Evolutionary conservation across 2,329 filamentous ascomycete species (phyloP), one percentile per base, ranked within the genome.

Genomic region (Pyrenophora seminiperda): DNA sequence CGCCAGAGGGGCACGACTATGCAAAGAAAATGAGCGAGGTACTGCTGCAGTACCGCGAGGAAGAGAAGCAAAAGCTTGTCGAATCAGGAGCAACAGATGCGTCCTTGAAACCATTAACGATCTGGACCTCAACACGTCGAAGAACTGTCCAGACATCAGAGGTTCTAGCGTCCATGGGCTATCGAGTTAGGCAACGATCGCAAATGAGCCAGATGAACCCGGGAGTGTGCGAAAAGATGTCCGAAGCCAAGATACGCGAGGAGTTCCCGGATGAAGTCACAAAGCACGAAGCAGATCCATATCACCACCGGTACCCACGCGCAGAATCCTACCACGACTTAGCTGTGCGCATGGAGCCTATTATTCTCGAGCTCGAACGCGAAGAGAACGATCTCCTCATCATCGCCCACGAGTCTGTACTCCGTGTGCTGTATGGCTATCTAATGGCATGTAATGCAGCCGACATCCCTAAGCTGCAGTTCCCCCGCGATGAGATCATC

Each of bases 241-340:
- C 90, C 5, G 93, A 97, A 73, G 80, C 81, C 11, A 85, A 84
- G 41, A 95, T 99, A 59, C 85, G 90, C 45, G 78, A 85, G 63
- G 80, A 92, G 47, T 97, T 93, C 67, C 90, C 93, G 0, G 90
- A 96, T 3, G 94, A 99, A 73, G 89, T 96, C 5, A 82, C 86
- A 59, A 96, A 96, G 76, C 94, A 99, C 73, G 90, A 96, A 60
- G 79, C 89, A 41, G 94, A 99, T 72, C 94, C 94, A 1, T 99
- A 99, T 67, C 94, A 99, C 68, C 94, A 99, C 73, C 85, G 94
- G 31, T 99, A 97, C 70, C 94, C 94, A 6, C 83, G 94, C 55
- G 93, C 93, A 53, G 94, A 99, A 89, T 97, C 93, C 7, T 99
- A 99, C 74, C 94, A 99, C 71, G 94, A 99, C 68, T 85, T 99